These are phyloP conservation scores for Fusarium nodosum DNA, from an alignment of 2,329 filamentous ascomycete species.

Conservation along the genomic window DNA sequence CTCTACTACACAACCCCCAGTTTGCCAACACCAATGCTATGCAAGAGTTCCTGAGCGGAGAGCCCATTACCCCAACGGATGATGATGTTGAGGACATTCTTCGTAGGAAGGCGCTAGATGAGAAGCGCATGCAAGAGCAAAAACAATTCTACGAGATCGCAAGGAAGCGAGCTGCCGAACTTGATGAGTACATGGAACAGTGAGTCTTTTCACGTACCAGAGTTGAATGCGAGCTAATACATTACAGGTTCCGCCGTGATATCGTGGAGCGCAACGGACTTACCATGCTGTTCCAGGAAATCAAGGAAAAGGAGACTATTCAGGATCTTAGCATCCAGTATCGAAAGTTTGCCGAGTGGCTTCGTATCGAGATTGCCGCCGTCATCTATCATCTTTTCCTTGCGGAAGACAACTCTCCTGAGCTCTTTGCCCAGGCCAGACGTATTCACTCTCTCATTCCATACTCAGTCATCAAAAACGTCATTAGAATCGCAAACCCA, in stretches of 20 bases:
- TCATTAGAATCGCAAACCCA: constrained; percentile 95
- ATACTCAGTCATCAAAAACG: constrained; percentile 94
- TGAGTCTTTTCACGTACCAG: constrained; percentile 57
- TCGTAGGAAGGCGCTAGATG: constrained; percentile 84
- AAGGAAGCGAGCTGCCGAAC: constrained; percentile 86
- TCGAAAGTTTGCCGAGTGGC: constrained; percentile 98
- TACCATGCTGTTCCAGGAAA: constrained; percentile 92
- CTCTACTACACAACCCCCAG: constrained; percentile 84
- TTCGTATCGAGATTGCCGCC: constrained; percentile 95
- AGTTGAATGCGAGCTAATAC: constrained; percentile 38
- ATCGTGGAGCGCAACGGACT: constrained; percentile 83
- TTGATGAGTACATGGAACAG: constrained; percentile 99
- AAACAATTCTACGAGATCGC: constrained; percentile 96
- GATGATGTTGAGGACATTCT: constrained; percentile 88
- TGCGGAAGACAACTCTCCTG: constrained; percentile 97
- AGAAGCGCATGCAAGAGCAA: constrained; percentile 91
- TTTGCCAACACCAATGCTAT: constrained; percentile 87
- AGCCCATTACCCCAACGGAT: constrained; percentile 81
- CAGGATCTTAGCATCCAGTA: constrained; percentile 93
- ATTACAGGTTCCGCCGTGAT: constrained; percentile 71
- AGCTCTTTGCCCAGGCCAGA: constrained; percentile 93
- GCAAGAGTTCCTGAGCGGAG: constrained; percentile 81
- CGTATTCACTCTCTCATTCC: constrained; percentile 95
- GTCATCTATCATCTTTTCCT: constrained; percentile 98
- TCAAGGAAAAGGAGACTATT: constrained; percentile 89